Percentiles rank a stretch among this genome's conserved stretches.
These are phyloP conservation scores for Reutealis trisperma DNA, from an alignment of 345 rosid genomes.

Conservation along the genomic window DNA sequence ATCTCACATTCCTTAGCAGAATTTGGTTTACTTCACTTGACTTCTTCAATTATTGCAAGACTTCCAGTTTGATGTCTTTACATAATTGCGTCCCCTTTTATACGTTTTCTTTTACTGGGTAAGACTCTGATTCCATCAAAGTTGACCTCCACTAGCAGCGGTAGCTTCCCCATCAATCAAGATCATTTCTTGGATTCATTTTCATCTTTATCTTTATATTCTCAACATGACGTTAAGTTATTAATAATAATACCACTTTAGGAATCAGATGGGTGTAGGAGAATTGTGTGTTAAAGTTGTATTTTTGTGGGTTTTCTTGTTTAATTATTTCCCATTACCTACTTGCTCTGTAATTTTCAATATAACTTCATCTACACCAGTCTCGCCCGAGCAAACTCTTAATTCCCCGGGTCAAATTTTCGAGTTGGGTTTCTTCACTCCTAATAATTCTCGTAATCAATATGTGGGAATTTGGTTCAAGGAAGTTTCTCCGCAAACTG, in stretches of 20 bases:
- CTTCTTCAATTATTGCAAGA: background rate
- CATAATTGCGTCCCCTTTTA: background rate
- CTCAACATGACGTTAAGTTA: background rate
- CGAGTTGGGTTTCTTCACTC: slow-evolving; percentile 14
- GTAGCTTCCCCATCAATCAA: background rate
- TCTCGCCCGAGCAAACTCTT: background rate
- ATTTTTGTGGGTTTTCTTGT: background rate
- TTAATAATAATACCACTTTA: background rate
- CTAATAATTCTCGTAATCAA: background rate
- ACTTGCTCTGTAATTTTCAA: slow-evolving; percentile 3
- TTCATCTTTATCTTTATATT: background rate
- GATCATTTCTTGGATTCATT: background rate
- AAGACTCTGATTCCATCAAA: background rate
- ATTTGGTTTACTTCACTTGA: background rate
- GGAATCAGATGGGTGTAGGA: slow-evolving; percentile 4
- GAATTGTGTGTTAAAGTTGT: background rate
- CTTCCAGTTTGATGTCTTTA: background rate
- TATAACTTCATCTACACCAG: slow-evolving; percentile 5
- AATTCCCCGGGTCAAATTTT: background rate
- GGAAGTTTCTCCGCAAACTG: slow-evolving; percentile 6
- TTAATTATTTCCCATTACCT: slow-evolving; percentile 1
- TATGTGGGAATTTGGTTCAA: slow-evolving; percentile 14
- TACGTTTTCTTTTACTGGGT: background rate
- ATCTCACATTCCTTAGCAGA: background rate
- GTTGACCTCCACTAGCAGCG: background rate